Evolutionary conservation across 495 filamentous ascomycete genomes (phyloP), one percentile per base, ranked within the genome.

Genomic region (Emericellopsis terricola): DNA sequence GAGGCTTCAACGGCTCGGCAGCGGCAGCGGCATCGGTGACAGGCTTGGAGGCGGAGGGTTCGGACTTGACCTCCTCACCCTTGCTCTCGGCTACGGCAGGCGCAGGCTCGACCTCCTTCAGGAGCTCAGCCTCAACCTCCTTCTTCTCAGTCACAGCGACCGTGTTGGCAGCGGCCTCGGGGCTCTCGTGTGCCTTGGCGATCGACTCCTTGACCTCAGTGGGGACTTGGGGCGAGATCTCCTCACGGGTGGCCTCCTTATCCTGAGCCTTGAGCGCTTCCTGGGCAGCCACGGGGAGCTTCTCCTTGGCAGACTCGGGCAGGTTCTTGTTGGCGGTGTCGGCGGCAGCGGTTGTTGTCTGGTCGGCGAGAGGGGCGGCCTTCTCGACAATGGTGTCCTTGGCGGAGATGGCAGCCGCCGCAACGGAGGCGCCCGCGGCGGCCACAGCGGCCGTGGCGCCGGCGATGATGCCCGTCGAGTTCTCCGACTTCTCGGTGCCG

Each of bases 121-220:
- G 56, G 2, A 84, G 56, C 52, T 85, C 73, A 15, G 68, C 44
- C 55, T 87, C 83, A 20, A 81, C 59, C 13, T 66, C 73, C 49
- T 69, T 72, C 70, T 92, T 92, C 49, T 85, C 79, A 37, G 69
- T 66, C 7, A 89, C 78, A 3, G 70, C 71, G 28, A 65, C 64
- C 11, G 66, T 55, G 51, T 73, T 72, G 17, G 67, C 71, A 15
- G 77, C 70, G 13, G 81, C 81, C 52, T 91, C 81, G 19, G 81
- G 76, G 29, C 59, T 59, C 36, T 57, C 43, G 30, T 74, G 64
- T 11, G 81, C 69, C 42, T 74, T 65, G 27, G 61, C 48, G 19
- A 83, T 60, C 2, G 79, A 85, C 31, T 81, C 66, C 59, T 78
- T 78, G 23, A 87, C 82, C 35, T 74, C 60, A 5, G 64, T 59